Percentiles rank a stretch among this genome's conserved stretches.
Conservation (phyloP, 1,139 yeast species). For the Hyphopichia buzzinii region DNA sequence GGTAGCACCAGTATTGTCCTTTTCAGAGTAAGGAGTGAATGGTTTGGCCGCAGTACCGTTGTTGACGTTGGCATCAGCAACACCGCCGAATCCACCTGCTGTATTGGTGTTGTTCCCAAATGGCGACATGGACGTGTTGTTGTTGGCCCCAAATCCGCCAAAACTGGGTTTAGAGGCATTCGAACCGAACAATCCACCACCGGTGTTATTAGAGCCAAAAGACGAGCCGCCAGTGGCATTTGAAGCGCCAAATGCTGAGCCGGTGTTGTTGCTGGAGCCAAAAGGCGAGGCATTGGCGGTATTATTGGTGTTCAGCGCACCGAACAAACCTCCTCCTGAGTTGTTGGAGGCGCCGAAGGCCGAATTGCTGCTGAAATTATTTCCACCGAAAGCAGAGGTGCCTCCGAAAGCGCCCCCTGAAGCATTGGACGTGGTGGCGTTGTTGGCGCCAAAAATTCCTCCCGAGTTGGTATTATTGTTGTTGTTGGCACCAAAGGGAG, state of each 20-base stretch:
- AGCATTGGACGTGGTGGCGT: constrained; percentile 19
- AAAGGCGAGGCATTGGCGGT: constrained; percentile 24
- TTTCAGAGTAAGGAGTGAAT: constrained; percentile 63
- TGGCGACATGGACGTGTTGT: constrained; percentile 15
- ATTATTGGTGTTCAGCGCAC: constrained; percentile 13
- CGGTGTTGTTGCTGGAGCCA: constrained; percentile 14
- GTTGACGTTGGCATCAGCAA: constrained; percentile 37
- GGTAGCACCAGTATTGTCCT: constrained; percentile 62
- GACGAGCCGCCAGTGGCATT: constrained; percentile 14
- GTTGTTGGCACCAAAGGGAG: constrained; percentile 15
- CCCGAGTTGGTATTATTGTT: constrained; percentile 16
- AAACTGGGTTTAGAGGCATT: constrained; percentile 17
- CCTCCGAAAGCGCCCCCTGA: constrained; percentile 29
- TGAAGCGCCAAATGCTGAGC: constrained; percentile 17
- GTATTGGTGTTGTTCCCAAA: constrained; percentile 14
- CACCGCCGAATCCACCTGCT: constrained; percentile 25
- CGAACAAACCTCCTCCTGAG: constrained; percentile 23
- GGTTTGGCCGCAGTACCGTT: constrained; percentile 78
- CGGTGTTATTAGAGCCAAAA: constrained; percentile 24
- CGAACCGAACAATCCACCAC: constrained; percentile 24
- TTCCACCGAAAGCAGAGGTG: constrained; percentile 14
- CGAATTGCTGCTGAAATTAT: constrained; percentile 8
- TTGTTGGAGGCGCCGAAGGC: constrained; percentile 24
- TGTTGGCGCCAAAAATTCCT: constrained; percentile 12
- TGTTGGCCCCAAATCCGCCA: constrained; percentile 17